Percentiles rank a stretch among this genome's conserved stretches.
phyloP scores from a whole-genome alignment of 2,329 filamentous ascomycete species.

The Amauroascus niger region DNA sequence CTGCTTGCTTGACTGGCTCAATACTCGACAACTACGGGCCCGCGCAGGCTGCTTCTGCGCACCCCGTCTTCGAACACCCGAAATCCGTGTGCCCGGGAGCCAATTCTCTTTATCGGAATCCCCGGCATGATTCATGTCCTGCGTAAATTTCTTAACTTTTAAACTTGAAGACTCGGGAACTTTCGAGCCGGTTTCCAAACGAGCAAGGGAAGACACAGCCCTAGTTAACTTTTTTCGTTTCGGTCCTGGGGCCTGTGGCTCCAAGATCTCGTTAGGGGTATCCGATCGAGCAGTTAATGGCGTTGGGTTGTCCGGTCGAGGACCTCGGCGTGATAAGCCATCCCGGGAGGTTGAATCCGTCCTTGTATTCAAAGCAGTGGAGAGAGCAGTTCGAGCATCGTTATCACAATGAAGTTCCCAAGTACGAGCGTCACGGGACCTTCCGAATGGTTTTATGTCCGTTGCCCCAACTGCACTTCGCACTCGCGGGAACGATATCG shows the following conservation, averaged over 20 bases:
- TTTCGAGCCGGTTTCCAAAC: constrained; percentile 43
- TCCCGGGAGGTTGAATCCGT: constrained; percentile 41
- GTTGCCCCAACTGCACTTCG: constrained; percentile 34
- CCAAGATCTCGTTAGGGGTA: constrained; percentile 43
- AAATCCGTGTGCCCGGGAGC: constrained; percentile 42
- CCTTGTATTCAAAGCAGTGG: constrained; percentile 60
- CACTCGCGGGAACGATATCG: constrained; percentile 50
- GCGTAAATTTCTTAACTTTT: background rate
- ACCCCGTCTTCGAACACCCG: constrained; percentile 32
- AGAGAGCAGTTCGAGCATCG: constrained; percentile 67
- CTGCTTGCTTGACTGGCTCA: constrained; percentile 10
- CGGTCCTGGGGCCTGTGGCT: constrained; percentile 33
- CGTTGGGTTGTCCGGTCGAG: background rate
- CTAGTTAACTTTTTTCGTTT: constrained; percentile 57
- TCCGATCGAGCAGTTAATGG: constrained; percentile 32
- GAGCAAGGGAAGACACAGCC: constrained; percentile 52
- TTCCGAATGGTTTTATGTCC: constrained; percentile 48
- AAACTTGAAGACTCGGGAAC: background rate
- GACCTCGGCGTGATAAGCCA: background rate
- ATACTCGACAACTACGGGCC: constrained; percentile 4
- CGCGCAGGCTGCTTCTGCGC: constrained; percentile 15
- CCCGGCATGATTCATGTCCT: constrained; percentile 37
- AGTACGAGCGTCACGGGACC: constrained; percentile 75
- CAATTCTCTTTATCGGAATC: constrained; percentile 98
- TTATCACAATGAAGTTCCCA: constrained; percentile 89